Evolutionary conservation across 768 basidiomycete species (phyloP).

Genomic region (Tubosaeta sp.): DNA sequence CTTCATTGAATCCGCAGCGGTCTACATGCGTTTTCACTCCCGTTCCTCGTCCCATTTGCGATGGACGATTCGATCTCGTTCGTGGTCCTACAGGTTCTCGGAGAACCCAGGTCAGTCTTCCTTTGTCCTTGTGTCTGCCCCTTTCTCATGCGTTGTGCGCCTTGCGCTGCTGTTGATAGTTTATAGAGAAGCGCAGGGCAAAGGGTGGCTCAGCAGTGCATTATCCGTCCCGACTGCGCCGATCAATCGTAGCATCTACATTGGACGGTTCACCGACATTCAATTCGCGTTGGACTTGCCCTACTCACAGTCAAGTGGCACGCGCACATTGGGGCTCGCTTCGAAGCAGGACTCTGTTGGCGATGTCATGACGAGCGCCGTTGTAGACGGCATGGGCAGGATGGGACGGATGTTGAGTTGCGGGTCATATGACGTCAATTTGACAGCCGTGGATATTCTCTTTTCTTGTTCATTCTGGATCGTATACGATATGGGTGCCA

Average conservation of each 20-base stretch:
- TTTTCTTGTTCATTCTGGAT: not conserved
- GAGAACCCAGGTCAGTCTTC: conserved; percentile 28
- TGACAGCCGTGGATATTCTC: not conserved
- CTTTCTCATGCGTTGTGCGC: not conserved
- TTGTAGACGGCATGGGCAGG: conserved; percentile 61
- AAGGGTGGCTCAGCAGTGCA: conserved; percentile 30
- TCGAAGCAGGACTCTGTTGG: conserved; percentile 9
- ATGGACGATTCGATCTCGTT: conserved; percentile 23
- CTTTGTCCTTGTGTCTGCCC: not conserved
- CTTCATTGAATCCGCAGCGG: conserved; percentile 26
- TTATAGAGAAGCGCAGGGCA: conserved; percentile 35
- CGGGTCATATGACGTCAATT: not conserved
- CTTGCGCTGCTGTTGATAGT: conserved; percentile 35
- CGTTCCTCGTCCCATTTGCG: conserved; percentile 28
- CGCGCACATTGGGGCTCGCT: not conserved
- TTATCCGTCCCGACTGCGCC: conserved; percentile 3
- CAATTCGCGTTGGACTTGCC: conserved; percentile 16
- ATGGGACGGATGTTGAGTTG: conserved; percentile 40
- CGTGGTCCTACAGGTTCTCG: conserved; percentile 32
- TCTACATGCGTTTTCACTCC: conserved; percentile 23
- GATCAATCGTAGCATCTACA: conserved; percentile 6
- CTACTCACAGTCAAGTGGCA: not conserved
- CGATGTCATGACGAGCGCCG: not conserved
- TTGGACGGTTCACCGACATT: conserved; percentile 22
- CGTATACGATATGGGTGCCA: not conserved